Percentiles rank a stretch among this genome's conserved stretches.
Conservation (phyloP, 176 grass and related monocot genomes). For the Aegilops bicornis region DNA sequence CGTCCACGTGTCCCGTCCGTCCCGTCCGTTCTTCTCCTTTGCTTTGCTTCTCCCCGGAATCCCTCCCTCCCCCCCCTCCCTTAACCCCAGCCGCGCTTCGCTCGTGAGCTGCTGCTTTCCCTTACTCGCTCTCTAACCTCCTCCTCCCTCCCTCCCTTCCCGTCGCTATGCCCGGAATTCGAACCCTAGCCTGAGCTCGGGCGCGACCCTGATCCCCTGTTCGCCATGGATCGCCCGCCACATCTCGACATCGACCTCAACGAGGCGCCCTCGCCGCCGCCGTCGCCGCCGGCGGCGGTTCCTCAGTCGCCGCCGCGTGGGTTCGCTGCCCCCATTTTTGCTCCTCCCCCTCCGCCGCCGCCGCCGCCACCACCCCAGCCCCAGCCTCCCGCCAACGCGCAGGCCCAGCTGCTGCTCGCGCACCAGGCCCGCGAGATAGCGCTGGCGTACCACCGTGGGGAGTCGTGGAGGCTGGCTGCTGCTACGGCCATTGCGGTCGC, state of each 20-base stretch:
- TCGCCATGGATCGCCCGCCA: slow-evolving; percentile 54
- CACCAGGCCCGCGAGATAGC: slow-evolving; percentile 54
- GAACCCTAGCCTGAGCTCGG: background rate
- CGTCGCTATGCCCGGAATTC: slow-evolving; percentile 26
- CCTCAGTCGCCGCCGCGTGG: slow-evolving; percentile 16
- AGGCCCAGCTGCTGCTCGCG: slow-evolving; percentile 23
- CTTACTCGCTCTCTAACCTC: background rate
- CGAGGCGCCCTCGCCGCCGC: slow-evolving; percentile 61
- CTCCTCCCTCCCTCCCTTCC: background rate
- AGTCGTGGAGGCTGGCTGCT: background rate
- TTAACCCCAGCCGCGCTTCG: slow-evolving; percentile 52
- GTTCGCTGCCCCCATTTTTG: background rate
- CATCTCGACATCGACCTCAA: slow-evolving; percentile 91
- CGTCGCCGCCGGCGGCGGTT: background rate
- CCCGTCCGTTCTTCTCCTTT: background rate
- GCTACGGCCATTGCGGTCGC: background rate
- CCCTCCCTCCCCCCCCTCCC: slow-evolving; percentile 2
- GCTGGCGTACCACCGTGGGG: slow-evolving; percentile 29
- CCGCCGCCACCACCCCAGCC: background rate
- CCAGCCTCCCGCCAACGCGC: background rate
- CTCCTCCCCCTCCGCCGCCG: background rate
- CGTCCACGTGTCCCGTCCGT: slow-evolving; percentile 4
- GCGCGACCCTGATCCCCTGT: slow-evolving; percentile 17
- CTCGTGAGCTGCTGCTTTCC: slow-evolving; percentile 34
- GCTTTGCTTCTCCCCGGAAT: slow-evolving; percentile 2